Base-by-base conservation (phyloP, 1,139 yeast genomes). In the Waltiozyma sp. region DNA sequence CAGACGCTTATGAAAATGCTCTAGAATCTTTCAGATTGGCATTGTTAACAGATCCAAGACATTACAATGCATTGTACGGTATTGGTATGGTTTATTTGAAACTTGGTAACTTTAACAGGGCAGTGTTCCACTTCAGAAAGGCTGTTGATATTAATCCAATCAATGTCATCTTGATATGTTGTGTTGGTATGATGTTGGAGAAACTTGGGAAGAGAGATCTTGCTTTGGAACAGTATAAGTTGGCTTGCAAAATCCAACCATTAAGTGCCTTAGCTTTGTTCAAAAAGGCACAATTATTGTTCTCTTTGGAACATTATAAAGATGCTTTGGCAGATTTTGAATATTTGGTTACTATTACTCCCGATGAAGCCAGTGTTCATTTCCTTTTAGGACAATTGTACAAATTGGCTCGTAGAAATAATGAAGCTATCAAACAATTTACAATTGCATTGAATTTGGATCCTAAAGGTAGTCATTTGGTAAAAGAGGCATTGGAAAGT, bases 51-150 rank as follows among this genome's bases (percentile, higher is more conserved):
- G 95, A 91, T 56, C 72, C 81, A 41, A 72, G 91, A 46, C 96
- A 88, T 60, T 91, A 89, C 61, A 91, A 91, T 63, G 97, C 98
- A 0, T 78, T 91, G 57, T 93, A 91, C 57, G 98, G 98, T 19
- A 75, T 93, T 46, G 98, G 98, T 8, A 88, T 88, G 94, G 94
- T 89, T 37, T 85, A 83, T 60, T 73, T 88, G 60, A 85, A 88
- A 54, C 65, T 88, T 43, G 97, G 96, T 3, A 89, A 87, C 55
- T 79, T 79, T 54, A 78, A 74, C 39, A 78, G 80, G 56, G 96
- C 98, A 0, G 91, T 88, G 54, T 75, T 79, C 49, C 95, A 88
- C 61, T 88, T 91, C 66, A 69, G 87, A 41, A 84, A 83, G 55
- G 98, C 98, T 0, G 77, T 86, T 18, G 75, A 82, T 37, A 86